Evolutionary conservation across 73 alveolate species (phyloP), one percentile per base, ranked within the genome.

Genomic region (Symbiodinium natans): DNA sequence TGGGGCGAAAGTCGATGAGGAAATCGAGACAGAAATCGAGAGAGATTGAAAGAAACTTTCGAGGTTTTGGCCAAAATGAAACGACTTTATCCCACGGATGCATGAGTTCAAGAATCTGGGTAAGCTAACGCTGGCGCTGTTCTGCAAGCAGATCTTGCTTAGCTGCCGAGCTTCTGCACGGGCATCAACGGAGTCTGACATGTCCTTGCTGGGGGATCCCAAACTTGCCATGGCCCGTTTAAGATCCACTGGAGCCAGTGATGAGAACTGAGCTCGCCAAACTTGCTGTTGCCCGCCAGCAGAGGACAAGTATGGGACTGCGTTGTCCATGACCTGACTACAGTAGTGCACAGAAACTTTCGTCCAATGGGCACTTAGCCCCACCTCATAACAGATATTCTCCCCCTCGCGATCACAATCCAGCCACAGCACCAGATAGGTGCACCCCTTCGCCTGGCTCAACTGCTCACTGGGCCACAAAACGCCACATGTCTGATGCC

Each of bases 331-430:
- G 46, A 92, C 98, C 99, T 90, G 68, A 68, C 31, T 63, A 15
- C 15, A 34, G 68, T 4, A 52, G 68, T 5, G 68, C 0, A n/a
- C n/a, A n/a, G n/a, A n/a, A n/a, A 3, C 27, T 52, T 52, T 52
- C 1, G 56, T 11, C 5, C 27, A 11, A 27, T 25, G 75, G 29
- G 33, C 77, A 46, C 6, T 46, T 46, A n/a, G 59, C 77, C 77
- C 77, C 0, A 80, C 99, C 99, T 99, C 99, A 99, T 99, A 99
- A 99, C 99, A 99, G 25, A 99, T 99, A 96, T 99, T 99, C 99
- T 99, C 99, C 39, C 99, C 99, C 98, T 99, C 99, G 83, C 99
- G 99, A 99, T 99, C 99, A 87, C 99, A 99, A 99, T 99, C 99
- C 29, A 99, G 99, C 99, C 99, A 99, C 73, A 99, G 99, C 48